phyloP scores from a whole-genome alignment of 1,284 basidiomycete species.

The Pseudozyma thailandica region DNA sequence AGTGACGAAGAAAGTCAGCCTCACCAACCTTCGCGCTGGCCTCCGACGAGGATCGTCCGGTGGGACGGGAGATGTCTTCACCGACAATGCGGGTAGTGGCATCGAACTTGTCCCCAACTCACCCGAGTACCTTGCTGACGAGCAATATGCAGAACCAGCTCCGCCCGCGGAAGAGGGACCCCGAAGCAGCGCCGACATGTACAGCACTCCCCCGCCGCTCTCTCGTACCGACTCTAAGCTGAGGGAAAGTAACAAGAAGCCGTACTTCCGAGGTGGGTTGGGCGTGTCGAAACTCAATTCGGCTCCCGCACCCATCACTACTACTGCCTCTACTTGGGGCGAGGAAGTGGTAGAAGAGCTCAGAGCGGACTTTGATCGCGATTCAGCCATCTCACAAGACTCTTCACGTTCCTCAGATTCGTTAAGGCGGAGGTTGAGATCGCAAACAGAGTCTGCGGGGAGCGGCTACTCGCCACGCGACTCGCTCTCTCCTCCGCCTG shows the following conservation, averaged over 20 bases:
- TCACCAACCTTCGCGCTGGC: conserved; percentile 24
- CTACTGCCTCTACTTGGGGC: not conserved
- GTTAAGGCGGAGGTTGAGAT: conserved; percentile 10
- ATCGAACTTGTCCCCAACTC: conserved; percentile 33
- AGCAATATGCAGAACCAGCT: not conserved
- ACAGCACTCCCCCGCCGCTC: conserved; percentile 1
- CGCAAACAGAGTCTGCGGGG: not conserved
- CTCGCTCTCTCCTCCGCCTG: conserved; percentile 8
- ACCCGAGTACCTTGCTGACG: conserved; percentile 3
- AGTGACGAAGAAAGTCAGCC: conserved; percentile 30
- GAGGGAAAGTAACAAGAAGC: not conserved
- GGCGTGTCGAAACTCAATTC: conserved; percentile 8
- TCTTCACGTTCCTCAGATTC: conserved; percentile 21
- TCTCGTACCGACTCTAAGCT: not conserved
- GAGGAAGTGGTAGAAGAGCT: conserved; percentile 20
- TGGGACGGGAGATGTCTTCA: conserved; percentile 9
- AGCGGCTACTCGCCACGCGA: not conserved
- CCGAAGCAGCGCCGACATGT: conserved; percentile 36
- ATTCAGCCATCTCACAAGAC: conserved; percentile 22
- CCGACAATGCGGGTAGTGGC: conserved; percentile 1
- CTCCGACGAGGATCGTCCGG: conserved; percentile 11
- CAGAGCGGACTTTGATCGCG: conserved; percentile 10
- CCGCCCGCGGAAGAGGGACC: conserved; percentile 6
- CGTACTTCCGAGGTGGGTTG: conserved; percentile 12
- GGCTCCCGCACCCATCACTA: conserved; percentile 5